A percentile compares a stretch with the other conserved stretches of the same genome.
Evolutionary conservation across 2,329 filamentous ascomycete genomes (phyloP).

Genomic region (Fusarium abutilonis): DNA sequence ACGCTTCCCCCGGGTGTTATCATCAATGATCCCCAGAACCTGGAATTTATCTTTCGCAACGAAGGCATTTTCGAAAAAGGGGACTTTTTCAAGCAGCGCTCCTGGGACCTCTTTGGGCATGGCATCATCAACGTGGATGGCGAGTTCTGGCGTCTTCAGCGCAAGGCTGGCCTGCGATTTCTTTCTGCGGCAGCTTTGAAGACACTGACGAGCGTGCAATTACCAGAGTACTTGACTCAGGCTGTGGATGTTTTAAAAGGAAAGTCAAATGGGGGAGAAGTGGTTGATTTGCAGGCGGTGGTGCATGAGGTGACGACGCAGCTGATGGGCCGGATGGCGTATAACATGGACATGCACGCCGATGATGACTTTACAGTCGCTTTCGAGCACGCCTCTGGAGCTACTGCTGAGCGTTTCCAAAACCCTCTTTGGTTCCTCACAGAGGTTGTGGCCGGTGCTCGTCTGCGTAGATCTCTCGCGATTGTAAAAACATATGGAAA

Average conservation of each 20-base stretch:
- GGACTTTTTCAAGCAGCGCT: slow-evolving; percentile 67
- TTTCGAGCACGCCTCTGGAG: slow-evolving; percentile 70
- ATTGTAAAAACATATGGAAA: slow-evolving; percentile 65
- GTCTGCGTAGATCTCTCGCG: slow-evolving; percentile 60
- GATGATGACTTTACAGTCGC: slow-evolving; percentile 67
- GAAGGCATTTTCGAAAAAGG: slow-evolving; percentile 70
- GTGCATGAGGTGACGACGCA: slow-evolving; percentile 72
- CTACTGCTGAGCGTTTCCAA: slow-evolving; percentile 69
- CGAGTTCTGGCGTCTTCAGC: slow-evolving; percentile 69
- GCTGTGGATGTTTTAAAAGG: slow-evolving; percentile 53
- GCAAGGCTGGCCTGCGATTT: slow-evolving; percentile 69
- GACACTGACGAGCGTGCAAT: slow-evolving; percentile 64
- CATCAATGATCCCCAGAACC: slow-evolving; percentile 68
- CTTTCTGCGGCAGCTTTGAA: slow-evolving; percentile 67
- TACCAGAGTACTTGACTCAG: slow-evolving; percentile 63
- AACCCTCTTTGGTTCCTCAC: slow-evolving; percentile 71
- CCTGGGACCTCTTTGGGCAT: slow-evolving; percentile 71
- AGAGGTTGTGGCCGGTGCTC: slow-evolving; percentile 59
- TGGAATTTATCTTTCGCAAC: slow-evolving; percentile 71
- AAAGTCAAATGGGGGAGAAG: slow-evolving; percentile 39
- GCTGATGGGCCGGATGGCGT: slow-evolving; percentile 74
- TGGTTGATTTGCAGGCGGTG: slow-evolving; percentile 66
- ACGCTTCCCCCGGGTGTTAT: slow-evolving; percentile 70
- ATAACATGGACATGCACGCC: slow-evolving; percentile 73
- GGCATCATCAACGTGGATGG: slow-evolving; percentile 75